Evolutionary conservation across 345 rosid genomes (phyloP).

Genomic region (Brassica incana): DNA sequence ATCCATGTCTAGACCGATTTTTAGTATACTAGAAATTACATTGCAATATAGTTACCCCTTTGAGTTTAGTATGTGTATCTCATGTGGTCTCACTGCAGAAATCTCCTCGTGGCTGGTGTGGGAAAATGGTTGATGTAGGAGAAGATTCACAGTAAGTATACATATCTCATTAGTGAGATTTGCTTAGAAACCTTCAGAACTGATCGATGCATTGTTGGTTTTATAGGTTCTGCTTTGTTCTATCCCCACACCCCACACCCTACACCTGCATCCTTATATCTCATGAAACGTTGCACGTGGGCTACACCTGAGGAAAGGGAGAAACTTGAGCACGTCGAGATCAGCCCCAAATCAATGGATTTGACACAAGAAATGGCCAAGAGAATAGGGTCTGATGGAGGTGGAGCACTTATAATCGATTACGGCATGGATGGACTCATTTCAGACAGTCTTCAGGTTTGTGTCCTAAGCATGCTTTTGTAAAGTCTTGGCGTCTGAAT

Average conservation of each 20-base stretch:
- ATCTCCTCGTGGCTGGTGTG: constrained; percentile 89
- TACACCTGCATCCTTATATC: constrained; percentile 83
- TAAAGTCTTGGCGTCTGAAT: neutral
- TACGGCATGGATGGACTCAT: constrained; percentile 75
- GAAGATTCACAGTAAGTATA: constrained; percentile 66
- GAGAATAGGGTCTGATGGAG: constrained; percentile 80
- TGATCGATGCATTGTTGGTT: constrained; percentile 22
- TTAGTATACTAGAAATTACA: neutral
- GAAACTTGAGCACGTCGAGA: constrained; percentile 71
- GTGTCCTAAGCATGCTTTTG: constrained; percentile 11
- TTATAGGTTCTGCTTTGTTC: constrained; percentile 79
- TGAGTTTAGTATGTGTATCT: constrained; percentile 3
- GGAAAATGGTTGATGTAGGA: constrained; percentile 78
- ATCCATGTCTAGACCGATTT: neutral
- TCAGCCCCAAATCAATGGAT: constrained; percentile 87
- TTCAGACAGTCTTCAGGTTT: constrained; percentile 94
- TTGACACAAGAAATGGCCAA: constrained; percentile 71
- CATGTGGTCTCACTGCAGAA: constrained; percentile 44
- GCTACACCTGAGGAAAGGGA: constrained; percentile 63
- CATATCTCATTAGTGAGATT: neutral
- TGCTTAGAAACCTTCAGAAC: constrained; percentile 7
- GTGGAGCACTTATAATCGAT: constrained; percentile 94
- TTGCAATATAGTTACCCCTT: neutral
- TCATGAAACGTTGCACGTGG: constrained; percentile 83
- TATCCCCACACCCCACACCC: constrained; percentile 88